Evolutionary conservation across 2,329 filamentous ascomycete species (phyloP).

Genomic region (Aspergillus bombycis): DNA sequence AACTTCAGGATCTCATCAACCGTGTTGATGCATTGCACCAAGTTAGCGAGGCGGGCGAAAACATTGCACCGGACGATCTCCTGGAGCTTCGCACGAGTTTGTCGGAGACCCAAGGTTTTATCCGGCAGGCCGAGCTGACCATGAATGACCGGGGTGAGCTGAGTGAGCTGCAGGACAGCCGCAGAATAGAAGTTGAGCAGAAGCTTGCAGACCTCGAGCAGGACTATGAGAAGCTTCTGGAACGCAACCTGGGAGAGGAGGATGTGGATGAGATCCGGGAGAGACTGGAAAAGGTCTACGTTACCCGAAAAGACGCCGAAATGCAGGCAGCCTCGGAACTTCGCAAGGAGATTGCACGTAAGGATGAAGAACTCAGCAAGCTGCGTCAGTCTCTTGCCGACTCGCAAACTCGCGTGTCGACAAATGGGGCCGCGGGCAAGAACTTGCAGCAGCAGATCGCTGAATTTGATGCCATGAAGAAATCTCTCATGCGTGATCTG

Average conservation of each 20-base stretch:
- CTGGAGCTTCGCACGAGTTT: constrained; percentile 75
- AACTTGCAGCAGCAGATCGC: constrained; percentile 96
- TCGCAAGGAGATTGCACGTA: constrained; percentile 73
- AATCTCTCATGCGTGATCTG: constrained; percentile 96
- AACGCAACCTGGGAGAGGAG: constrained; percentile 74
- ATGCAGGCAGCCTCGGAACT: constrained; percentile 75
- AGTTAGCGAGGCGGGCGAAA: constrained; percentile 74
- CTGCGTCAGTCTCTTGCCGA: constrained; percentile 81
- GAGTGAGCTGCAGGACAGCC: constrained; percentile 64
- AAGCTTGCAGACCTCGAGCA: constrained; percentile 74
- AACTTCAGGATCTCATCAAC: constrained; percentile 80
- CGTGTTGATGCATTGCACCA: constrained; percentile 79
- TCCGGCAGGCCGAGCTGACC: constrained; percentile 88
- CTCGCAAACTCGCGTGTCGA: constrained; percentile 56
- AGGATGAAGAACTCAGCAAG: constrained; percentile 78
- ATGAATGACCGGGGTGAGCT: constrained; percentile 70
- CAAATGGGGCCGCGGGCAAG: constrained; percentile 68
- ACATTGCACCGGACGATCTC: constrained; percentile 79
- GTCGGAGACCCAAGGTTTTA: constrained; percentile 86
- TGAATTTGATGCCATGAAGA: constrained; percentile 99
- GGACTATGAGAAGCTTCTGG: constrained; percentile 81
- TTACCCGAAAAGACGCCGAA: constrained; percentile 73
- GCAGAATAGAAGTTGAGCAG: constrained; percentile 75
- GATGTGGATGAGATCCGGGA: constrained; percentile 86
- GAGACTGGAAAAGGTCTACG: constrained; percentile 74